Evolutionary conservation across 352 stramenopile species (phyloP).

Genomic region (Phytophthora parvispora): DNA sequence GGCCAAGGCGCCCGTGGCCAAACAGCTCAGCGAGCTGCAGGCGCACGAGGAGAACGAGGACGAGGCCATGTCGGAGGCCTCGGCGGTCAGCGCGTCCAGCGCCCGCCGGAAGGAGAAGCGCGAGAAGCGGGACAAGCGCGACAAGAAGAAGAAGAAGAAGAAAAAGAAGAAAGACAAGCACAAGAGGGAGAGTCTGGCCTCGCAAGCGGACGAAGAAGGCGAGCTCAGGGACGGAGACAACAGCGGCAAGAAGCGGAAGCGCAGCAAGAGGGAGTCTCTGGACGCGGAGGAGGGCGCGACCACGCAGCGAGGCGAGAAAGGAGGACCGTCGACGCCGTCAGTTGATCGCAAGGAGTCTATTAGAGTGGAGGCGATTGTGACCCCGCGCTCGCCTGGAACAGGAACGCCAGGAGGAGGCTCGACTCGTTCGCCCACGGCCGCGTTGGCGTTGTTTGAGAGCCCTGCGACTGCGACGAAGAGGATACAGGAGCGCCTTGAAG

Average conservation of each 20-base stretch:
- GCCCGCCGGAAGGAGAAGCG: slow-evolving; percentile 63
- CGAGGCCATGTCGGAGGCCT: slow-evolving; percentile 48
- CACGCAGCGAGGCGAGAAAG: slow-evolving; percentile 7
- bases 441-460: slow-evolving; percentile 51
- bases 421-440: slow-evolving; percentile 16
- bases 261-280: slow-evolving; percentile 32
- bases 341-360: not conserved
- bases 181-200: slow-evolving; percentile 36
- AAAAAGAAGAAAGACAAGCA: slow-evolving; percentile 55
- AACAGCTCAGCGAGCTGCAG: slow-evolving; percentile 16
- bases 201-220: slow-evolving; percentile 25
- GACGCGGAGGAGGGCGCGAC: slow-evolving; percentile 9
- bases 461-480: slow-evolving; percentile 50
- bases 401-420: slow-evolving; percentile 1
- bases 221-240: slow-evolving; percentile 30
- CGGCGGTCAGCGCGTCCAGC: slow-evolving; percentile 37
- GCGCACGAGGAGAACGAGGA: slow-evolving; percentile 41
- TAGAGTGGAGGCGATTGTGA: not conserved
- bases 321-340: slow-evolving; percentile 12
- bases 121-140: slow-evolving; percentile 64
- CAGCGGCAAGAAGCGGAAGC: slow-evolving; percentile 32
- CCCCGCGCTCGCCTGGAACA: not conserved
- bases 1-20: not conserved
- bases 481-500: slow-evolving; percentile 61
- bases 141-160: slow-evolving; percentile 70